A percentile compares a stretch with the other conserved stretches of the same genome.
Conservation (phyloP, 2,329 filamentous ascomycete genomes). For the Gnomoniopsis smithogilvyi region DNA sequence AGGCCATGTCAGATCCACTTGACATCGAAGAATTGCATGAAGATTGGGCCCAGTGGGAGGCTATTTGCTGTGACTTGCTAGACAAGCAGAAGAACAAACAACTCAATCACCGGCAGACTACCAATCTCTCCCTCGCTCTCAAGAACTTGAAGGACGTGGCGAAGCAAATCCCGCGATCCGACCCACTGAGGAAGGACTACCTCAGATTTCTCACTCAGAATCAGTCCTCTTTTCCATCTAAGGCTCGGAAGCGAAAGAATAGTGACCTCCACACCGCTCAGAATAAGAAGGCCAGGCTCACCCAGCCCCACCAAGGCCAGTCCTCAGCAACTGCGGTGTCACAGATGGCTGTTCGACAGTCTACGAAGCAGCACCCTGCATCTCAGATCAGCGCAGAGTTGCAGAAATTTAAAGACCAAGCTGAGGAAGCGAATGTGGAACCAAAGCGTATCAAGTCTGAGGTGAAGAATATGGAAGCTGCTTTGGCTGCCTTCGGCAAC, state of each 20-base stretch:
- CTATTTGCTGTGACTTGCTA: background rate
- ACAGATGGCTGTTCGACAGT: too few species aligned
- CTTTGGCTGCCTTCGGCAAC: background rate
- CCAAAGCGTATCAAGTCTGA: background rate
- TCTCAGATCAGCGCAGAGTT: too few species aligned
- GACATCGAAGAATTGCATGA: background rate
- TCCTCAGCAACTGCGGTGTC: too few species aligned
- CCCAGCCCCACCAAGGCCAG: background rate
- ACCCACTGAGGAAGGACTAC: background rate
- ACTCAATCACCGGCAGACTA: background rate
- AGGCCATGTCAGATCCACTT: background rate
- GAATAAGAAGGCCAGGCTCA: background rate
- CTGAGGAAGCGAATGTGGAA: background rate
- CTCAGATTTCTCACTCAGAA: background rate
- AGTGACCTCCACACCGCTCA: background rate
- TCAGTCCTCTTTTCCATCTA: background rate
- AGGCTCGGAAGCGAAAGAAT: background rate
- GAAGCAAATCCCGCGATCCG: background rate
- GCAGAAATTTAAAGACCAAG: too few species aligned
- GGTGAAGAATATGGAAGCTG: background rate
- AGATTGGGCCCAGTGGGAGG: background rate
- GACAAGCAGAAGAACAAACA: background rate
- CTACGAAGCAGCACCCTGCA: too few species aligned
- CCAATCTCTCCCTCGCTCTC: background rate
- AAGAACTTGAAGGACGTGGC: background rate